Percentiles rank a stretch among this genome's conserved stretches.
Conservation (phyloP, 2,329 filamentous ascomycete species). For the Torrubiellomyces zombiae region DNA sequence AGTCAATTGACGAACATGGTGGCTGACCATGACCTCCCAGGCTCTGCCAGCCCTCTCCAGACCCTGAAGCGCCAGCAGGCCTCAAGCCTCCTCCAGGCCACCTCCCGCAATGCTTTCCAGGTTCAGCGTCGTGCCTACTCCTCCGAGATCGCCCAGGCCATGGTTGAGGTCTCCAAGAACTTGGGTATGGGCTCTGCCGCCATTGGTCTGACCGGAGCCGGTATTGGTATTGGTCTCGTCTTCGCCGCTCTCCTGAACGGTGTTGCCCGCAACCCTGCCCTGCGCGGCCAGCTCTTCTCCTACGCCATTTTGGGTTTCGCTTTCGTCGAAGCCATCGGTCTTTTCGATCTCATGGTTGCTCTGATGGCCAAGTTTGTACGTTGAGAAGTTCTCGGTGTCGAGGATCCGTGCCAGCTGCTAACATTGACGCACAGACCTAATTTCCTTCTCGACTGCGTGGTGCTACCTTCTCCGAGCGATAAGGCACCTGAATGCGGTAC, state of each 20-base stretch:
- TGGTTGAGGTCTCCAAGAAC: constrained; percentile 85
- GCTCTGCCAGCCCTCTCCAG: constrained; percentile 49
- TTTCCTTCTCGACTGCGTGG: constrained; percentile 15
- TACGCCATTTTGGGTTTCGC: constrained; percentile 93
- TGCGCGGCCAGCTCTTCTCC: constrained; percentile 89
- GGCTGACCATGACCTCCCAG: constrained; percentile 20
- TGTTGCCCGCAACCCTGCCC: constrained; percentile 86
- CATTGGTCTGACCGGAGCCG: constrained; percentile 82
- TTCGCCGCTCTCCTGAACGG: constrained; percentile 79
- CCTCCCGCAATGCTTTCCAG: constrained; percentile 48
- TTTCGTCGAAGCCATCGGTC: constrained; percentile 84
- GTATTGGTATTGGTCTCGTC: constrained; percentile 91
- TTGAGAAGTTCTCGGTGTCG: constrained; percentile 10
- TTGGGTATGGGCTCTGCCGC: constrained; percentile 76
- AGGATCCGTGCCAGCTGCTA: constrained; percentile 1
- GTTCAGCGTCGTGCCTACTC: constrained; percentile 61
- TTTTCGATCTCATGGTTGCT: constrained; percentile 82
- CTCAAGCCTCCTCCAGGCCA: constrained; percentile 48
- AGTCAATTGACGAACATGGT: constrained; percentile 17
- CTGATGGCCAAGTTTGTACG: constrained; percentile 83
- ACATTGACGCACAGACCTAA: constrained; percentile 17
- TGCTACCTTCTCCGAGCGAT: constrained; percentile 19
- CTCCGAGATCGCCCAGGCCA: constrained; percentile 74
- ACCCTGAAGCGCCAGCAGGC: constrained; percentile 60
- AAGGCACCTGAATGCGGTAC: constrained; percentile 16